Evolutionary conservation across 371 early-diverging fungal species (phyloP).

Genomic region (Actinomortierella wolfii): DNA sequence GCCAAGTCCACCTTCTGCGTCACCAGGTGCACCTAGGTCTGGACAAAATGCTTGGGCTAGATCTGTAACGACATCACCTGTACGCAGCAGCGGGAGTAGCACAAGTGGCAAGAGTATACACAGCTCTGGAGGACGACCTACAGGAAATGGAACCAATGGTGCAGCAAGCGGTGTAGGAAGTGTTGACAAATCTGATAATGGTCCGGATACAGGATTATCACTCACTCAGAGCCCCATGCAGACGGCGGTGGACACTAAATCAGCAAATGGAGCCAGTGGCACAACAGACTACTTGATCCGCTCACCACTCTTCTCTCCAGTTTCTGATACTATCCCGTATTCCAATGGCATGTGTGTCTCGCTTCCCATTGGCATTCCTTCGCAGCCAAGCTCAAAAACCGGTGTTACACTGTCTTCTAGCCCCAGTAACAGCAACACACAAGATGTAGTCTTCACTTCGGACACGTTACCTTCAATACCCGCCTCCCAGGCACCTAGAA

Average conservation of each 20-base stretch:
- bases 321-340: slow-evolving; percentile 24
- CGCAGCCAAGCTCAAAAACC: too few relatives aligned
- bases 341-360: slow-evolving; percentile 34
- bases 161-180: slow-evolving; percentile 4
- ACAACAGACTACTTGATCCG: slow-evolving; percentile 20
- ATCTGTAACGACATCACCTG: slow-evolving; percentile 36
- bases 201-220: slow-evolving; percentile 7
- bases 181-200: neutral
- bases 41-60: slow-evolving; percentile 13
- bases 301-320: slow-evolving; percentile 24
- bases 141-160: slow-evolving; percentile 1
- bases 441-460: too few relatives aligned
- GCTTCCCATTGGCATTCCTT: slow-evolving; percentile 10
- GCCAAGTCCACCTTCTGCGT: slow-evolving; percentile 16
- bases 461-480: too few relatives aligned
- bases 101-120: slow-evolving; percentile 7
- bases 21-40: neutral
- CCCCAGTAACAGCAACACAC: too few relatives aligned
- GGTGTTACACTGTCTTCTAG: too few relatives aligned
- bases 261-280: neutral
- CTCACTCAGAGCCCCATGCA: slow-evolving; percentile 29
- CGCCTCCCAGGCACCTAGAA: too few relatives aligned
- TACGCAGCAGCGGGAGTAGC: slow-evolving; percentile 22
- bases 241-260: slow-evolving; percentile 10
- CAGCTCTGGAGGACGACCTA: too few relatives aligned